Evolutionary conservation across 352 stramenopile genomes (phyloP).

Genomic region (Pythium folliculosum): DNA sequence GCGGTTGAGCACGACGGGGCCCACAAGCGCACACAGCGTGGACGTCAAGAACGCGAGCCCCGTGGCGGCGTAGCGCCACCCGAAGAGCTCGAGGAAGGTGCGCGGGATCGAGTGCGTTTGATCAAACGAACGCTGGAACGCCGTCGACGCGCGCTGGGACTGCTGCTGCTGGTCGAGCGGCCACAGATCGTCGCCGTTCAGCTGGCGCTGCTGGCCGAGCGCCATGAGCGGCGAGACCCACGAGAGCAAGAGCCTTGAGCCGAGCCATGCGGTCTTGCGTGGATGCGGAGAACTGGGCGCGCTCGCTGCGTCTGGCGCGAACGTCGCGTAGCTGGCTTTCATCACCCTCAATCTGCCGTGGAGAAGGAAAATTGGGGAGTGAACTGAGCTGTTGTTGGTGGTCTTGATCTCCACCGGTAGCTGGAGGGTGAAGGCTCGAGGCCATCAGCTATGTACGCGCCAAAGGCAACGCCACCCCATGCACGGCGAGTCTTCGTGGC

Average conservation of each 20-base stretch:
- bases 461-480: no score
- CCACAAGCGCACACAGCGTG: conserved; percentile 44
- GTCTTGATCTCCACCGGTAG: no score
- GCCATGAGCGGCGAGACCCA: conserved; percentile 53
- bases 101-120: conserved; percentile 37
- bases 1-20: conserved; percentile 38
- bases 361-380: neutral
- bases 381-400: neutral
- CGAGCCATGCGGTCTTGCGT: conserved; percentile 5
- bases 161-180: conserved; percentile 27
- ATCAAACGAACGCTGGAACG: conserved; percentile 31
- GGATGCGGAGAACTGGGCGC: neutral
- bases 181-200: conserved; percentile 45
- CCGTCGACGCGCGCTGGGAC: conserved; percentile 25
- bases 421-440: no score
- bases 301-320: neutral
- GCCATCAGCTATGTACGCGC: no score
- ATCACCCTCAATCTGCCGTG: neutral
- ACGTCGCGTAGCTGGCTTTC: neutral
- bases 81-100: conserved; percentile 35
- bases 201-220: conserved; percentile 39
- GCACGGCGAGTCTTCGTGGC: no score
- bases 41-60: conserved; percentile 39
- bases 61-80: conserved; percentile 34
- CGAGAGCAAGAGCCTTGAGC: conserved; percentile 40